These are phyloP conservation scores for Houttuynia cordata DNA, from an alignment of 164 flowering plant genomes.

Conservation along the genomic window DNA sequence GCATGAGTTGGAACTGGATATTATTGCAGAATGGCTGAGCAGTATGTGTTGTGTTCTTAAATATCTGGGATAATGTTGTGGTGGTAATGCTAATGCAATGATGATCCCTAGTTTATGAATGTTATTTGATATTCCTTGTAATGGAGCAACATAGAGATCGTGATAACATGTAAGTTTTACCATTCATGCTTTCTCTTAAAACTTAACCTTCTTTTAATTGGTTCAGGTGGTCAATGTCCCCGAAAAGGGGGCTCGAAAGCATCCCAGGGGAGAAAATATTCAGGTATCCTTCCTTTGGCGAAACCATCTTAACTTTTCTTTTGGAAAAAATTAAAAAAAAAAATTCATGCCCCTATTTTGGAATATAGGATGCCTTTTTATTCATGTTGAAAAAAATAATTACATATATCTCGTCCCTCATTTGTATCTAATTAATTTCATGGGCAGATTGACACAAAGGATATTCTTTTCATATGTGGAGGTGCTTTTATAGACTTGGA, in stretches of 20 bases:
- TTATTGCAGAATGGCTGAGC: not conserved
- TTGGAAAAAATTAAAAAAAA: not conserved
- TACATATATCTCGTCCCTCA: no score
- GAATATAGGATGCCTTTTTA: not conserved
- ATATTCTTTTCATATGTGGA: constrained; percentile 93
- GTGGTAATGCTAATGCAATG: not conserved
- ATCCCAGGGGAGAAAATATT: constrained; percentile 90
- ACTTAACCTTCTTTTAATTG: not conserved
- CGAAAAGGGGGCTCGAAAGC: constrained; percentile 93
- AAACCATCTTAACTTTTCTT: not conserved
- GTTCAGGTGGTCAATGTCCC: constrained; percentile 86
- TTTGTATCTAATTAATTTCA: no score
- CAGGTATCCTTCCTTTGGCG: constrained; percentile 40
- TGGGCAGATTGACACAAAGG: constrained; percentile 81
- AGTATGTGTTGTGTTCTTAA: no score
- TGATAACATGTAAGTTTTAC: not conserved
- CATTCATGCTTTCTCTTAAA: no score
- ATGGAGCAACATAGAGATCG: not conserved
- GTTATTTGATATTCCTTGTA: not conserved
- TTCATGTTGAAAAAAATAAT: no score
- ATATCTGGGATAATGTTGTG: not conserved
- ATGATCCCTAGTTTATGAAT: not conserved
- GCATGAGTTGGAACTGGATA: no score
- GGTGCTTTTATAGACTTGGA: constrained; percentile 93
- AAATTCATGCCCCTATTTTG: no score